phyloP scores from a whole-genome alignment of 805 yeast genomes.

The Starmerella floris region DNA sequence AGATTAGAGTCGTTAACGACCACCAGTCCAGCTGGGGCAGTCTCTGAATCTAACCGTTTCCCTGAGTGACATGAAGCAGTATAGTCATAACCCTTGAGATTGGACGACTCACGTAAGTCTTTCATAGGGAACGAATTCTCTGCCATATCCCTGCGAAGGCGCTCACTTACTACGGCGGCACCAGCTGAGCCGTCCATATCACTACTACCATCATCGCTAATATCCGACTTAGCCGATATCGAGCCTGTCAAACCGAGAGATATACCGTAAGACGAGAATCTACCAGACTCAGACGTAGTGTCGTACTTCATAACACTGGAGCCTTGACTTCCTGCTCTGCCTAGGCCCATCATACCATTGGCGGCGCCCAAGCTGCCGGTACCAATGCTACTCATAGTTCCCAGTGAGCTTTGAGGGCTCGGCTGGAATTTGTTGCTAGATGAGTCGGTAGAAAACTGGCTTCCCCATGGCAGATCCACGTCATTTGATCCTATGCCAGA shows the following conservation, averaged over 20 bases:
- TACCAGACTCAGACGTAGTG: background rate
- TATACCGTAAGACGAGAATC: slow-evolving; percentile 6
- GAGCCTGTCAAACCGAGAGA: slow-evolving; percentile 1
- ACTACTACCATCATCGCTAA: background rate
- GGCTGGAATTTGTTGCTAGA: background rate
- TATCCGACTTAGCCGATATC: background rate
- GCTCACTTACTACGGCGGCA: slow-evolving; percentile 1
- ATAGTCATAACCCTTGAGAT: no score
- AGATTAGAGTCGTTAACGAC: slow-evolving; percentile 1
- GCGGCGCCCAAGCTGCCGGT: no score
- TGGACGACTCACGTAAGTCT: no score
- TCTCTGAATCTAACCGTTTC: no score
- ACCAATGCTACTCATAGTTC: no score
- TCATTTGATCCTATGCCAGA: no score
- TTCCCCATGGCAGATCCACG: background rate
- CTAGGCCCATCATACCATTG: no score
- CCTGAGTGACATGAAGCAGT: no score
- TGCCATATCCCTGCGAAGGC: slow-evolving; percentile 7
- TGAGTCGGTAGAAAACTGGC: background rate
- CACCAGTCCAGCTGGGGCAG: background rate
- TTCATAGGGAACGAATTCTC: background rate
- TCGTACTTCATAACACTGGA: background rate
- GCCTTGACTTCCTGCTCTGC: no score
- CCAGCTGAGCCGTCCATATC: slow-evolving; percentile 1
- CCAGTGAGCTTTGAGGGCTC: no score